Evolutionary conservation across 331 rosid species (phyloP), one percentile per base, ranked within the genome.

Genomic region (Pyracantha coccinea): DNA sequence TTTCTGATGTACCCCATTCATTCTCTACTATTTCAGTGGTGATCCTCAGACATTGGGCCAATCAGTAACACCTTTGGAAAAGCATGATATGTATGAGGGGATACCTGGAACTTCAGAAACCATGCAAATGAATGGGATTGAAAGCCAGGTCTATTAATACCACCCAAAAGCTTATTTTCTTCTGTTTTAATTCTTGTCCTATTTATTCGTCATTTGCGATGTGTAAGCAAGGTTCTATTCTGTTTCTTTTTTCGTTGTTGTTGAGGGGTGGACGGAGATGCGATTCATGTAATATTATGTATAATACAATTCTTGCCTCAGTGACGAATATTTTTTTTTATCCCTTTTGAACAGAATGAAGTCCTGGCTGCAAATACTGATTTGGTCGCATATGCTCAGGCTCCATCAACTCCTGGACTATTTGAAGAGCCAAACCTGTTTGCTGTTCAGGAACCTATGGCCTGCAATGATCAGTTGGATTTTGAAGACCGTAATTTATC

Each of bases 341-440:
- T 71, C 69, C 27, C 29, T 82, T 80, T 68, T 82, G 81, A 80
- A 59, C 83, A 89, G 89, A 73, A 80, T 79, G 88, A 71, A 73
- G 86, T 77, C 66, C 72, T 73, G 17, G 85, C 84, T 33, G 57
- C 79, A 38, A 61, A 75, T 76, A 73, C 67, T 35, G 84, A 79
- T 72, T 81, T 76, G 28, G 45, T 76, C 76, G 86, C 78, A 64
- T 86, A 82, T 73, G 86, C 88, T 84, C 86, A 89, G 80, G 90
- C 84, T 69, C 94, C 92, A 33, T 89, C 86, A 66, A 89, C 90
- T 81, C 88, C 93, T 59, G 86, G 86, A 83, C 85, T 83, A 16
- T 59, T 78, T 71, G 86, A 86, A 74, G 93, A 89, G 80, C 85
- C 86, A 33, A 88, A 84, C 79, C 78, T 82, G 74, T 74, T 83